Evolutionary conservation across 495 filamentous ascomycete genomes (phyloP), one percentile per base, ranked within the genome.

Genomic region (Neurospora sp.): DNA sequence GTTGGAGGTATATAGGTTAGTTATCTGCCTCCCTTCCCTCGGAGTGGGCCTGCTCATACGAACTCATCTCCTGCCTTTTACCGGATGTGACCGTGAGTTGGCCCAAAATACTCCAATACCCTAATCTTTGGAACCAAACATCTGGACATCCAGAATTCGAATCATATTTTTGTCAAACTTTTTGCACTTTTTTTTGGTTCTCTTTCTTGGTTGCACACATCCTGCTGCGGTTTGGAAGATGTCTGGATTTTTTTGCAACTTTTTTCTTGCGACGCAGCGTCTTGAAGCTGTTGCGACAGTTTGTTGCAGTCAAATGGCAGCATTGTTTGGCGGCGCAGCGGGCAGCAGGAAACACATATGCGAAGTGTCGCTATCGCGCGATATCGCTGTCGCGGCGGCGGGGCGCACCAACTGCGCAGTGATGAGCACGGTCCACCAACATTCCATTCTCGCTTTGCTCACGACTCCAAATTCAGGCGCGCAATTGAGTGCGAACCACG

Each of bases 61-160:
- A 77, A 81, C 79, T 81, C 79, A 81, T 81, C 76, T 81, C 79
- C 79, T 81, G 79, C 79, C 79, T 81, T 81, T 81, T 81, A 81
- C 79, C 79, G 79, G 79, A 81, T 81, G 79, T 81, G 79, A 81
- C 79, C 79, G 79, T 81, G 79, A 78, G 79, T 81, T 79, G 79
- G 79, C 79, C 74, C 76, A 71, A 78, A 77, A 81, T 77, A 80
- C 79, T 81, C 79, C 79, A 77, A 76, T 79, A 66, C 71, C 36
- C 40, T 62, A 81, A 81, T 81, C 79, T 81, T 81, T 81, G 79
- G 79, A 78, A 81, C 71, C 71, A 76, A 69, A n/a, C 39, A 40
- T 81, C 78, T 79, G 78, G 78, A 74, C 42, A 70, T 71, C 79
- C 76, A 77, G 78, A 81, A 62, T 81, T 81, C 79, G 73, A 81